A percentile compares a stretch with the other conserved stretches of the same genome.
These are phyloP conservation scores for Geum urbanum DNA, from an alignment of 306 rosid genomes.

Conservation along the genomic window DNA sequence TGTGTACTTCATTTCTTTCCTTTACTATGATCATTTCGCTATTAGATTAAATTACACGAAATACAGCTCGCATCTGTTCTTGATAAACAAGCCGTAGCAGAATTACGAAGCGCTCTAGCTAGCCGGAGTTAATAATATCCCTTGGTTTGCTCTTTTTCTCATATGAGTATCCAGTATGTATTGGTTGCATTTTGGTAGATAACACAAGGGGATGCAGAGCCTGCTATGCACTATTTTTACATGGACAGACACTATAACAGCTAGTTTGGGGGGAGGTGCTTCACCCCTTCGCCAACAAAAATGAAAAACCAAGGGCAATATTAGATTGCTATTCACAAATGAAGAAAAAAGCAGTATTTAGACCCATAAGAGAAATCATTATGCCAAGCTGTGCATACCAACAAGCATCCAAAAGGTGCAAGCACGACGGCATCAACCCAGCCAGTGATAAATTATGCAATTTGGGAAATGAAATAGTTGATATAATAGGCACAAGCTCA, in stretches of 20 bases:
- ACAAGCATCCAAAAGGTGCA: conserved; percentile 16
- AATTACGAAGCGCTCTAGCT: not conserved
- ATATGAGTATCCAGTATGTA: not conserved
- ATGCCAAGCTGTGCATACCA: not conserved
- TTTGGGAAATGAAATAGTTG: not conserved
- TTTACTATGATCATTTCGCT: too few relatives aligned
- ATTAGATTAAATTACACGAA: not conserved
- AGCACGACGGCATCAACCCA: conserved; percentile 1
- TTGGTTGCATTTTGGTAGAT: not conserved
- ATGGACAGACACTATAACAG: not conserved
- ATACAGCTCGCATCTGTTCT: not conserved
- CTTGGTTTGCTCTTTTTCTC: not conserved
- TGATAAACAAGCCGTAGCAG: not conserved
- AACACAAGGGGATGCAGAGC: not conserved
- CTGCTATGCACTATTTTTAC: not conserved
- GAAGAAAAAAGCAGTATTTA: not conserved
- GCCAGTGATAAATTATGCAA: not conserved
- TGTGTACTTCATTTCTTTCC: not conserved
- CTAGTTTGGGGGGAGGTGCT: not conserved
- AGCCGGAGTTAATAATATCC: not conserved
- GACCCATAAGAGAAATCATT: not conserved
- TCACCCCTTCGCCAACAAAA: not conserved
- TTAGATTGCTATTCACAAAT: not conserved
- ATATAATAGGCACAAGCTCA: conserved; percentile 26
- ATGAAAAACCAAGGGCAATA: not conserved